phyloP scores from a whole-genome alignment of 345 rosid species.

The Brassica cretica region DNA sequence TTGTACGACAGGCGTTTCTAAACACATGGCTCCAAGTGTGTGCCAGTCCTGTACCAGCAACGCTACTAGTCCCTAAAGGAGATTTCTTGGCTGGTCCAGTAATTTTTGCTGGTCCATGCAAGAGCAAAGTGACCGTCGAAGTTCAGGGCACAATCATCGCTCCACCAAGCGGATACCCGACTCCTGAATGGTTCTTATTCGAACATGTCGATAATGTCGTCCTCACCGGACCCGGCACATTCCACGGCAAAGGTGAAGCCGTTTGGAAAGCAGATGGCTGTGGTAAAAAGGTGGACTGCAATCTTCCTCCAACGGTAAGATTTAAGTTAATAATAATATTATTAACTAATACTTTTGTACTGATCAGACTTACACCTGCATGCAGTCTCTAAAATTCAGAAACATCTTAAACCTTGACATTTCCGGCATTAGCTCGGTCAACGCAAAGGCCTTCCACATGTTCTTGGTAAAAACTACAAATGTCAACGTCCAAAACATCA shows the following conservation, averaged over 20 bases:
- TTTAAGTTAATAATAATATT: neutral
- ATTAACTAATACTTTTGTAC: neutral
- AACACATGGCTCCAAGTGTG: constrained; percentile 62
- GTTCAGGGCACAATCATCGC: constrained; percentile 53
- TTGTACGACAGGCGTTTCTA: constrained; percentile 49
- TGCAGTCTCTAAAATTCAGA: constrained; percentile 52
- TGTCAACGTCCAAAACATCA: constrained; percentile 36
- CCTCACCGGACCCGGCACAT: constrained; percentile 58
- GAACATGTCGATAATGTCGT: constrained; percentile 45
- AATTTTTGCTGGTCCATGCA: constrained; percentile 55
- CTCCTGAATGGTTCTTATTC: constrained; percentile 48
- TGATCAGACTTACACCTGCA: neutral
- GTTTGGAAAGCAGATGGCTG: constrained; percentile 53
- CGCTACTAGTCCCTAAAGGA: constrained; percentile 53
- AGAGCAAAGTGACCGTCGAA: constrained; percentile 37
- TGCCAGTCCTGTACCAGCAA: constrained; percentile 43
- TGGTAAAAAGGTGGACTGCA: constrained; percentile 32
- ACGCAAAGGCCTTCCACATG: constrained; percentile 63
- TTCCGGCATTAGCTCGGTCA: constrained; percentile 41
- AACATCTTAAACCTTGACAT: constrained; percentile 40
- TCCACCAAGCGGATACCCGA: constrained; percentile 36
- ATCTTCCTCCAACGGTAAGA: constrained; percentile 52
- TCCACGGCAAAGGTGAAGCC: constrained; percentile 58
- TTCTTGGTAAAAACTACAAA: constrained; percentile 35
- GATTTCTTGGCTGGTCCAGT: constrained; percentile 48